Base-by-base conservation (phyloP, 2,329 filamentous ascomycete genomes). In the Cladosporium velox region DNA sequence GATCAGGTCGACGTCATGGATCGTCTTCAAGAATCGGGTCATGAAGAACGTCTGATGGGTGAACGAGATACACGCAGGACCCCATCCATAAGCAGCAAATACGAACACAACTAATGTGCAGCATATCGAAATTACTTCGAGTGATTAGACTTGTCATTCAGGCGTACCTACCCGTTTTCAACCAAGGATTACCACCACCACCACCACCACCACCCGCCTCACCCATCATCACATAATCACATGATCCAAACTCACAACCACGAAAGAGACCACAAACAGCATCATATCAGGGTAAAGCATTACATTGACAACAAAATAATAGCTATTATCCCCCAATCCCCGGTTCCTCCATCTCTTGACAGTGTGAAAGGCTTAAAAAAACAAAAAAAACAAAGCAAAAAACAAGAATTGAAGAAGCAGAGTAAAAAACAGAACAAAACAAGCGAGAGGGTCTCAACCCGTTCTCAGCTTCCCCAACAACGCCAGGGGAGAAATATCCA, bases 251-350 rank as follows among this genome's bases (percentile, higher is more conserved):
- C n/a, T 47, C 41, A 21, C 41, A 47, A 21, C 8, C 41, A 21
- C 41, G 12, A 47, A 4, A 21, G 41, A 24, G 41, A 47, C n/a
- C 24, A 41, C 11, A 35, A 35, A 35, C 12, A 35, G 2, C 12
- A 15, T 35, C 34, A 15, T 14, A 14, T 30, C 32, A 58, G 34
- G 55, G 55, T 21, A 58, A 58, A 58, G 55, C 55, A 60, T 60
- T 60, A 60, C 58, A 60, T 60, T 49, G 18, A 47, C 28, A 55
- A 60, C 24, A 58, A 58, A 55, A 60, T 38, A 58, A 58, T 58
- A 41, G 38, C 58, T 49, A 47, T 21, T 30, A 14, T 35, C 7
- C 18, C 58, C 28, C 52, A 8, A 21, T 21, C 52, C 51, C 24
- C 18, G 6, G 5, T 3, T n/a, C 12, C 26, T 15, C 21, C 51